A percentile compares a stretch with the other conserved stretches of the same genome.
Conservation (phyloP, 2,329 filamentous ascomycete genomes). For the Hawksworthiomyces lignivorus region DNA sequence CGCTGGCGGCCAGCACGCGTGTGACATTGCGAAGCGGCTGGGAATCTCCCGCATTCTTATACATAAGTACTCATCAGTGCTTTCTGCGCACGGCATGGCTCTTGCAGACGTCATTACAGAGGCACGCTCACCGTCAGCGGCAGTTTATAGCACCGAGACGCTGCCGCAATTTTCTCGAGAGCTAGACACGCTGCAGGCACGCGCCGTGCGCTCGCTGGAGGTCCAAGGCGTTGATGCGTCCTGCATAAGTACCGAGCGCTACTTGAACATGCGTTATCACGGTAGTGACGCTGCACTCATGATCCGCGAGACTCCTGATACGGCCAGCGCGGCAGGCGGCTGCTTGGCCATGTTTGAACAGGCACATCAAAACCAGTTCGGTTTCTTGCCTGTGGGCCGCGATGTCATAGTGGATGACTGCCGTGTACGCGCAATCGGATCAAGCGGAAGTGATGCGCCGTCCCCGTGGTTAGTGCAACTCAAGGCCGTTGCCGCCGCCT, state of each 20-base stretch:
- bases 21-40: slow-evolving; percentile 60
- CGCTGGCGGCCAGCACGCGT: slow-evolving; percentile 64
- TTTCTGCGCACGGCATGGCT: slow-evolving; percentile 33
- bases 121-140: slow-evolving; percentile 8
- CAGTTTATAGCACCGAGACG: too few relatives aligned
- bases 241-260: slow-evolving; percentile 61
- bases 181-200: too few relatives aligned
- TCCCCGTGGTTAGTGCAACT: too few relatives aligned
- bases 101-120: slow-evolving; percentile 29
- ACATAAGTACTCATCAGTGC: slow-evolving; percentile 59
- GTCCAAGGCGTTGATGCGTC: too few relatives aligned
- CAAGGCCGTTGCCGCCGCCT: too few relatives aligned
- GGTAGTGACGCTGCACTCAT: slow-evolving; percentile 86
- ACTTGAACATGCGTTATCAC: slow-evolving; percentile 85
- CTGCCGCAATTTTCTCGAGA: too few relatives aligned
- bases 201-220: too few relatives aligned
- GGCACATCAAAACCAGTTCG: too few relatives aligned
- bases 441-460: too few relatives aligned
- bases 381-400: slow-evolving; percentile 38
- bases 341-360: too few relatives aligned
- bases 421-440: too few relatives aligned
- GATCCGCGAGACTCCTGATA: slow-evolving; percentile 46
- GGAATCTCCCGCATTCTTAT: slow-evolving; percentile 64
- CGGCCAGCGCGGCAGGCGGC: slow-evolving; percentile 58
- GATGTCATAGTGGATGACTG: slow-evolving; percentile 37